Conservation (phyloP, 1,139 yeast species). For the Pichia sp. region DNA sequence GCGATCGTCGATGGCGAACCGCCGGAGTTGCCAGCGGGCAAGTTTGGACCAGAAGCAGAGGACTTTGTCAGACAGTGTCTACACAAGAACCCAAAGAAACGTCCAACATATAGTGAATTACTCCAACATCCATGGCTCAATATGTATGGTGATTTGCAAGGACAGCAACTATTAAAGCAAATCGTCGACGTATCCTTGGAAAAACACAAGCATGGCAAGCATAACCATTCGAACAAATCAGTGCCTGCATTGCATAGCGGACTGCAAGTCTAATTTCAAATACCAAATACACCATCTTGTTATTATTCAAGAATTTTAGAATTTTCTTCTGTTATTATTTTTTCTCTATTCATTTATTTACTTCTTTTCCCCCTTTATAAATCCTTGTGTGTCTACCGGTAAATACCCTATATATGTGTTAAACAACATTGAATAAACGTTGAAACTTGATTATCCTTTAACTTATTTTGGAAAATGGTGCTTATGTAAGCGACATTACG, state of each 20-base stretch:
- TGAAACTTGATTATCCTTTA: no score
- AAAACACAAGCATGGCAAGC: slow-evolving; percentile 9
- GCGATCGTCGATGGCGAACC: slow-evolving; percentile 98
- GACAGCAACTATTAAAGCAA: slow-evolving; percentile 32
- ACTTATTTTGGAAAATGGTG: no score
- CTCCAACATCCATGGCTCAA: slow-evolving; percentile 79
- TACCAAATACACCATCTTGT: no score
- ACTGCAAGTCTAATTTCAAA: slow-evolving; percentile 5
- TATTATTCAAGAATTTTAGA: no score
- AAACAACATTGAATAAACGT: no score
- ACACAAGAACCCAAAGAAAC: slow-evolving; percentile 72
- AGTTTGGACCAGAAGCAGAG: slow-evolving; percentile 73
- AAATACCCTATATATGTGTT: no score
- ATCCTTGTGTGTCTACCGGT: neutral
- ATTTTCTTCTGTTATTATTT: neutral
- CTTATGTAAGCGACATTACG: no score
- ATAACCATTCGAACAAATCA: neutral
- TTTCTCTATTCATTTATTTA: neutral
- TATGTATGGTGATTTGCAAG: slow-evolving; percentile 41
- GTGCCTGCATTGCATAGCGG: slow-evolving; percentile 16
- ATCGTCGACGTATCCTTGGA: slow-evolving; percentile 32
- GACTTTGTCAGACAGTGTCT: slow-evolving; percentile 79
- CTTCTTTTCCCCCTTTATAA: neutral
- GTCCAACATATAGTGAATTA: slow-evolving; percentile 81
- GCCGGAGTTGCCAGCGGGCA: slow-evolving; percentile 61